Evolutionary conservation across 1,139 yeast species (phyloP).

Genomic region (Suhomyces ambrosiae): DNA sequence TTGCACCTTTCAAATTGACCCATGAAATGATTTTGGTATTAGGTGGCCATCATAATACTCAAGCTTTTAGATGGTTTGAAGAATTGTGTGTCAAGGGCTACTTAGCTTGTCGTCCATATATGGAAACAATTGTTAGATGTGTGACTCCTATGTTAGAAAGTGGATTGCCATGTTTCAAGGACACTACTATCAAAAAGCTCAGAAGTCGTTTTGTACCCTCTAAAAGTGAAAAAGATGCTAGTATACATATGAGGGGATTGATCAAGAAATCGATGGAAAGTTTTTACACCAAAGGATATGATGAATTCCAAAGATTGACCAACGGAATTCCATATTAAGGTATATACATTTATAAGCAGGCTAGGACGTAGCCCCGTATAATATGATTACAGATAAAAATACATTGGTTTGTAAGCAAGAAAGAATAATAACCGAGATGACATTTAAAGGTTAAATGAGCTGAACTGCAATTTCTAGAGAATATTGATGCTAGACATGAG

Average conservation of each 20-base stretch:
- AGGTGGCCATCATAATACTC: slow-evolving; percentile 86
- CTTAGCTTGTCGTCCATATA: slow-evolving; percentile 85
- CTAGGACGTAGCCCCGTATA: too few relatives aligned
- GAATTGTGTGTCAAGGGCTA: slow-evolving; percentile 93
- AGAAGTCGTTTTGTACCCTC: slow-evolving; percentile 78
- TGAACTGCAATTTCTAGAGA: too few relatives aligned
- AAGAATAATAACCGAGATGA: too few relatives aligned
- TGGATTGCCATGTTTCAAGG: slow-evolving; percentile 95
- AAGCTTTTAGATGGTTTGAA: slow-evolving; percentile 92
- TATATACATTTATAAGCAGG: not conserved
- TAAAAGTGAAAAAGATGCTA: slow-evolving; percentile 85
- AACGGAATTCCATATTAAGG: slow-evolving; percentile 89
- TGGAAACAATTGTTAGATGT: slow-evolving; percentile 82
- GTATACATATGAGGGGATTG: slow-evolving; percentile 71
- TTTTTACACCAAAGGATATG: slow-evolving; percentile 90
- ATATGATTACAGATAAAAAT: not conserved
- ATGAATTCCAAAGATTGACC: slow-evolving; percentile 93
- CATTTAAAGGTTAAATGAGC: too few relatives aligned
- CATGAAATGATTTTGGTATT: slow-evolving; percentile 94
- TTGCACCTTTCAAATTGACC: slow-evolving; percentile 95
- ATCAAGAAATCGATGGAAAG: slow-evolving; percentile 85
- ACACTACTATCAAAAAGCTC: slow-evolving; percentile 75
- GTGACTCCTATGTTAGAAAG: slow-evolving; percentile 93
- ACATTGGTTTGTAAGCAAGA: too few relatives aligned
- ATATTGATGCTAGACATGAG: too few relatives aligned